A percentile compares a stretch with the other conserved stretches of the same genome.
phyloP scores from a whole-genome alignment of 2,329 filamentous ascomycete genomes.

The Scolecobasidium constrictum region DNA sequence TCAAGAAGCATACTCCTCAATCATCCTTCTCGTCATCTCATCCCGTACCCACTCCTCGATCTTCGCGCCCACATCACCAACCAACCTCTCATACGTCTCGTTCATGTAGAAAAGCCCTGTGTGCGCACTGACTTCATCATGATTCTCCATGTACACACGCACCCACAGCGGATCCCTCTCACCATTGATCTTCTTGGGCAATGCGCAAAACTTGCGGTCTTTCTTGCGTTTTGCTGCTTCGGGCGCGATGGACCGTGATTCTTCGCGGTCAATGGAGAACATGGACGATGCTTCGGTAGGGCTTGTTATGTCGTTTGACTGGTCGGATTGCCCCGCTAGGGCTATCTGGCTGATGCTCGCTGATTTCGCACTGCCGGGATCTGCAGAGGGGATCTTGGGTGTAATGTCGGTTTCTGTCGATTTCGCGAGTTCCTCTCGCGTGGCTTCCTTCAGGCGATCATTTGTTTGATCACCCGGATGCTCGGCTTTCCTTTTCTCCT shows the following conservation, averaged over 20 bases:
- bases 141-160: constrained; percentile 66
- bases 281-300: too few relatives aligned
- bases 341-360: neutral
- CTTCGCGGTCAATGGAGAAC: neutral
- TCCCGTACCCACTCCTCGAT: constrained; percentile 62
- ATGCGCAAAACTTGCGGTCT: constrained; percentile 67
- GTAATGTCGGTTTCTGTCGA: neutral
- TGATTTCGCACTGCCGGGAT: neutral
- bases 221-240: constrained; percentile 31
- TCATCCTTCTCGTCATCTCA: constrained; percentile 24
- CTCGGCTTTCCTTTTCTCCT: constrained; percentile 10
- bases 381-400: neutral
- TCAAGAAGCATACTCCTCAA: neutral
- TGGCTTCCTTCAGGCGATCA: neutral
- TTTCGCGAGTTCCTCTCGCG: neutral
- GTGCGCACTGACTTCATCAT: constrained; percentile 79
- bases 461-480: constrained; percentile 7
- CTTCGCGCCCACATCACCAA: constrained; percentile 60
- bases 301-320: neutral
- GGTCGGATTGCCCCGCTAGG: too few relatives aligned
- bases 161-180: constrained; percentile 63
- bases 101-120: constrained; percentile 69
- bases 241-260: neutral
- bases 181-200: constrained; percentile 48
- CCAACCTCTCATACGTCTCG: constrained; percentile 62